Base-by-base conservation (phyloP, 1,284 basidiomycete species). In the Pseudozyma hubeiensis region DNA sequence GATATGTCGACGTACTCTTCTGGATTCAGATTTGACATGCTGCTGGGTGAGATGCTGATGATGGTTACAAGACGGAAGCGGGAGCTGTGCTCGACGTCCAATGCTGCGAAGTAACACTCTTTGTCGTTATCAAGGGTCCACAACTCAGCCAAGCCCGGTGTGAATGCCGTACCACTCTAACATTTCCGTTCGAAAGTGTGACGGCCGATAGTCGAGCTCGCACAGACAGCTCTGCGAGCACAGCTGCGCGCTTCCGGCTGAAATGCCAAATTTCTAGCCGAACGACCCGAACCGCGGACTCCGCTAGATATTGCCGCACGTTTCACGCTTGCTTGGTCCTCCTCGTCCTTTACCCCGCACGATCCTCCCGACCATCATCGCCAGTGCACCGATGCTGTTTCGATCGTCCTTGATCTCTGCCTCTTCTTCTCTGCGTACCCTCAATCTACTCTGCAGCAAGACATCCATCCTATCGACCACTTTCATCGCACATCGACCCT, bases 1-100 rank as follows among this genome's bases (percentile, higher is more conserved):
- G 72, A 75, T 45, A 64, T 48, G 34, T 72, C 69, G 52, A 66
- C 37, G 50, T 60, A 67, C 8, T 60, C 69, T 24, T 43, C 8
- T 14, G 43, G 33, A 4, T 34, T n/a, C 16, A 19, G 10, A 35
- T 24, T 44, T 13, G 10, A 13, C 40, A 47, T 52, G 24, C 29
- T 30, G 2, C 16, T 48, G 7, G 10, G 24, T n/a, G n/a, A 16
- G 8, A 1, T 19, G 16, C 14, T 41, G 24, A 17, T 17, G 43
- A 29, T 39, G 44, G 44, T 54, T 31, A 11, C 24, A 35, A 35
- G 34, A 35, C 34, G 34, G 34, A n/a, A n/a, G n/a, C n/a, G n/a
- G n/a, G n/a, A n/a, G n/a, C n/a, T n/a, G n/a, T n/a, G n/a, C 14
- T 37, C 35, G 35, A 10, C 2, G 10, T 37, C 14, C 35, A 5